phyloP scores from a whole-genome alignment of 2,329 filamentous ascomycete genomes.

The Cladobotryum protrusum region DNA sequence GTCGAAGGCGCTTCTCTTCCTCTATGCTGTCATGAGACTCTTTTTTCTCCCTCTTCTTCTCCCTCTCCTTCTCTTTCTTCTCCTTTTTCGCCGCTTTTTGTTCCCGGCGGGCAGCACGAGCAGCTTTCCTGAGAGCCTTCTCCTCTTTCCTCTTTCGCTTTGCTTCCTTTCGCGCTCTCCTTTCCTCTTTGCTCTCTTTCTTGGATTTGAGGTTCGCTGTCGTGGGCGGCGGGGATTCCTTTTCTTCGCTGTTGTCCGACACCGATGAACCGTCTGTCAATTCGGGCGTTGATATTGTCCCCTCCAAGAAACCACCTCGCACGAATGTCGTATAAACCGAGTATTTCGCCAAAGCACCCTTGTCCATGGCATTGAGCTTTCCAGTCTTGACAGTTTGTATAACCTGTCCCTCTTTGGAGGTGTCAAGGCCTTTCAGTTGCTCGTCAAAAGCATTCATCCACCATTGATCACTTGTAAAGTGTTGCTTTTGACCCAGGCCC shows the following conservation, averaged over 20 bases:
- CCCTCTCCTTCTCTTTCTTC: constrained; percentile 25
- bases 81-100: constrained; percentile 31
- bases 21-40: constrained; percentile 22
- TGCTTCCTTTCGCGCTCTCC: constrained; percentile 25
- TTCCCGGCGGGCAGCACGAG: constrained; percentile 20
- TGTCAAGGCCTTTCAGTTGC: constrained; percentile 74
- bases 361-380: constrained; percentile 51
- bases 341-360: constrained; percentile 47
- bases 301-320: constrained; percentile 67
- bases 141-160: constrained; percentile 24
- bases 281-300: constrained; percentile 49
- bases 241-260: constrained; percentile 25
- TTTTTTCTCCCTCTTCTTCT: constrained; percentile 18
- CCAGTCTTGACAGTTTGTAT: constrained; percentile 50
- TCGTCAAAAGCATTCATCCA: constrained; percentile 95
- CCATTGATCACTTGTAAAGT: constrained; percentile 76
- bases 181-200: constrained; percentile 16
- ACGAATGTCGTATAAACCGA: constrained; percentile 82
- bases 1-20: constrained; percentile 43
- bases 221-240: constrained; percentile 15
- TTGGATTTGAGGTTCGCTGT: constrained; percentile 12
- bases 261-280: constrained; percentile 21
- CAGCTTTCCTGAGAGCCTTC: constrained; percentile 10
- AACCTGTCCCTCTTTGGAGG: constrained; percentile 48
- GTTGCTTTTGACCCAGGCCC: constrained; percentile 72